Conservation (phyloP, 345 rosid species). For the Alliaria petiolata region DNA sequence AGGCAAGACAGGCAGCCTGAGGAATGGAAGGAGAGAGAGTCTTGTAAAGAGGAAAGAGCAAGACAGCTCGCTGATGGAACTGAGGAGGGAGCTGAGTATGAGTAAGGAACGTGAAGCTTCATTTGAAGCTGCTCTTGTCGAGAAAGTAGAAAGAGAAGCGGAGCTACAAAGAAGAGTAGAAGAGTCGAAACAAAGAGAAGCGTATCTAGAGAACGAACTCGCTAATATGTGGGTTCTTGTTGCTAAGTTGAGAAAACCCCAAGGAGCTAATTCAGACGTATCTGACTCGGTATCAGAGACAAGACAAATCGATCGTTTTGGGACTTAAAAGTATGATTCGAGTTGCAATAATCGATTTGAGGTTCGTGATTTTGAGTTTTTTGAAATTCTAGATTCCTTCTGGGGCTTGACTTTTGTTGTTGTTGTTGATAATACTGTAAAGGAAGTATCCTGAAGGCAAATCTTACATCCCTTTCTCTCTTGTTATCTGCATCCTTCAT, state of each 20-base stretch:
- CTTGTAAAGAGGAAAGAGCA: slow-evolving; percentile 58
- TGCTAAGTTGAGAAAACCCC: slow-evolving; percentile 75
- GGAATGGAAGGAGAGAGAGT: slow-evolving; percentile 51
- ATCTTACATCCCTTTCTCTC: no score
- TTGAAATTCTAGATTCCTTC: background rate
- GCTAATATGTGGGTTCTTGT: slow-evolving; percentile 99
- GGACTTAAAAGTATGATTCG: slow-evolving; percentile 22
- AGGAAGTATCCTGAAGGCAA: background rate
- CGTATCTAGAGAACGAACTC: slow-evolving; percentile 90
- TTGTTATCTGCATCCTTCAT: background rate
- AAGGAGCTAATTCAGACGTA: slow-evolving; percentile 39
- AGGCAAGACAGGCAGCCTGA: slow-evolving; percentile 26
- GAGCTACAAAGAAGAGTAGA: slow-evolving; percentile 70
- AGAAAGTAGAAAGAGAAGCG: slow-evolving; percentile 66
- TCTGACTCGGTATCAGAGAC: slow-evolving; percentile 36
- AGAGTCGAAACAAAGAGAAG: slow-evolving; percentile 92
- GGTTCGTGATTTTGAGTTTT: background rate
- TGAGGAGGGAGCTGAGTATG: slow-evolving; percentile 67
- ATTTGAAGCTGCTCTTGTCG: slow-evolving; percentile 60
- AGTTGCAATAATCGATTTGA: background rate
- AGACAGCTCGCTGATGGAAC: slow-evolving; percentile 47
- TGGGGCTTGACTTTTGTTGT: background rate
- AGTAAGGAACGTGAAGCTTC: slow-evolving; percentile 70
- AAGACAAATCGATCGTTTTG: slow-evolving; percentile 10
- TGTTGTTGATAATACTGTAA: slow-evolving; percentile 2